Evolutionary conservation across 805 yeast genomes (phyloP), one percentile per base, ranked within the genome.

Genomic region (Blastobotrys terrestris): DNA sequence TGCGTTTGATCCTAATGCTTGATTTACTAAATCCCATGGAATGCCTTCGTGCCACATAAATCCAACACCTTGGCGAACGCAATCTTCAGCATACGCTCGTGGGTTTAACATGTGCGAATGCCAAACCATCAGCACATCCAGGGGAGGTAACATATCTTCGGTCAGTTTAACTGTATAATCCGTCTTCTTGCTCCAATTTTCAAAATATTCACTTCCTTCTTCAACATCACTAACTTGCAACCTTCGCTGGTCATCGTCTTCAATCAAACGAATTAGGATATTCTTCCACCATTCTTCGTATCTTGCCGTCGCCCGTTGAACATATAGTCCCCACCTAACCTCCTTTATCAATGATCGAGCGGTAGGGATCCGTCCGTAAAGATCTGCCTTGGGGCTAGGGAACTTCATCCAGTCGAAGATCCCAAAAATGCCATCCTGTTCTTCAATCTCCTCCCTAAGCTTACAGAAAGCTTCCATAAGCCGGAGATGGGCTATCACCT

Each of bases 101-200:
- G 63, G 63, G 47, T 58, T 58, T 47, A 58, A 51, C 56, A 58
- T 50, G 26, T 53, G 58, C 3, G 62, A 46, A 43, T 60, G 63
- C 62, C 62, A 60, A 8, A 60, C 54, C 63, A 59, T 59, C 18
- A 59, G 50, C 44, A 59, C 60, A 43, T 59, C 63, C 15, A 57
- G 3, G 1, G 61, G 61, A 19, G 61, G 58, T 43, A 58, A 15
- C 18, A 21, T 22, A 26, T 22, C 40, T 6, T 11, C 20, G 15
- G 14, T 31, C 39, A 15, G 16, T 15, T 41, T n/a, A 3, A 41
- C 44, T 3, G 3, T 41, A 15, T 19, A 3, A 5, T n/a, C 19
- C 20, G 16, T 41, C 19, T 41, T 41, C 44, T 41, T 19, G 19
- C 16, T 19, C 11, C 19, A 31, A 41, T 41, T 15, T 20, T 41